Evolutionary conservation across 352 stramenopile species (phyloP), one percentile per base, ranked within the genome.

Genomic region (Phytophthora parvispora): DNA sequence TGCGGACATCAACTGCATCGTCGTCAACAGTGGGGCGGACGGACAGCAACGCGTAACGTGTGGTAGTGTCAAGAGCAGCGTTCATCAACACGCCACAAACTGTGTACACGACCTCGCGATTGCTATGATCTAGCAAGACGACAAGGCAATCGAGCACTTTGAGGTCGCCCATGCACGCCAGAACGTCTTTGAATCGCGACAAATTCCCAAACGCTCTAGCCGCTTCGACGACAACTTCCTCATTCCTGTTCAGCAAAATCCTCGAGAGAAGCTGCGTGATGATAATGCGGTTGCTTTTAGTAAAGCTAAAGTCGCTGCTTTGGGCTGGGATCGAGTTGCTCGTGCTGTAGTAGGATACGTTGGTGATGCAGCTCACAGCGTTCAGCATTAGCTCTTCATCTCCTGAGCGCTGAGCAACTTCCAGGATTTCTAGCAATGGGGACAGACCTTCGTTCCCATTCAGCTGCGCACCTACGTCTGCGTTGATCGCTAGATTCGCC

Each of bases 381-480:
- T 97, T 97, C 48, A 97, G 80, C 79, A 93, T 88, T 28, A 97
- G 84, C 53, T 97, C 91, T 76, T 97, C 89, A 45, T 94, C 72
- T 13, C 54, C 62, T 12, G 31, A 47, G 5, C 47, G 45, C 31
- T 83, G 72, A 15, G 78, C 59, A 15, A 68, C 47, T 38, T 84
- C 70, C 28, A 95, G 64, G 10, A 90, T 64, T 6, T 81, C 73
- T 3, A 93, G 50, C 12, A 94, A 43, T 0, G 72, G 43, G 8
- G 65, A 62, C 18, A 96, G 54, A 0, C 68, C 60, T 13, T 78
- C 55, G 10, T 50, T 56, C 4, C 24, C 51, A 59, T 90, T 92
- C 7, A 96, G 31, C 4, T 55, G 24, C 13, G 67, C 61, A 4
- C 80, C 88, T 1, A 94, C 80, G 0, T 91, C 79, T 0, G 81